These are phyloP conservation scores for Ophiostoma triangulosporum DNA, from an alignment of 2,329 filamentous ascomycete species.

Conservation along the genomic window DNA sequence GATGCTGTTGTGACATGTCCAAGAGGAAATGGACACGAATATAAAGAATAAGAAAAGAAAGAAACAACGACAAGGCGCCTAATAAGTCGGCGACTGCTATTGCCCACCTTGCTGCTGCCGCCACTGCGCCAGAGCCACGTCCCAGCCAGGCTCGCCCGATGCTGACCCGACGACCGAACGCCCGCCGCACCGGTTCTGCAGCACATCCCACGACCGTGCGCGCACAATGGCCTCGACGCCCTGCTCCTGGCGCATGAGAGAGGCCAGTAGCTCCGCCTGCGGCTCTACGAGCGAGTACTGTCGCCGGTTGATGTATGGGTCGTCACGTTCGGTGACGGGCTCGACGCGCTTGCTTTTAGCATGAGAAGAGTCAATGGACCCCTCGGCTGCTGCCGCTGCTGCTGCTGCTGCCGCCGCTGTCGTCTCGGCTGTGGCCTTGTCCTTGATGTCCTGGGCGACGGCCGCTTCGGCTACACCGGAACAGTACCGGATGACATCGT, in stretches of 20 bases:
- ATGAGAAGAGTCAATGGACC: not conserved
- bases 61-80: not conserved
- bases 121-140: constrained; percentile 53
- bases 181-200: constrained; percentile 56
- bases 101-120: constrained; percentile 3
- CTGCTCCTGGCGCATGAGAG: constrained; percentile 59
- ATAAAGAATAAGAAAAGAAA: not conserved
- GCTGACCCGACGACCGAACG: constrained; percentile 22
- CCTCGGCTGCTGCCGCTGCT: not conserved
- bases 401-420: not conserved
- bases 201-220: constrained; percentile 64
- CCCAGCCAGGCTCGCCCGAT: constrained; percentile 43
- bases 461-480: constrained; percentile 52
- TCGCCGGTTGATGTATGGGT: constrained; percentile 74
- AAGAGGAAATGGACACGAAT: no score
- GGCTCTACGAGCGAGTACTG: constrained; percentile 70
- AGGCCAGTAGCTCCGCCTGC: constrained; percentile 66
- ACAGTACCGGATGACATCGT: constrained; percentile 80
- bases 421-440: not conserved
- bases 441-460: constrained; percentile 48
- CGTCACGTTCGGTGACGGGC: constrained; percentile 67
- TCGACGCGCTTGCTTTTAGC: constrained; percentile 23
- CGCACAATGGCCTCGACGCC: constrained; percentile 69
- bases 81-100: not conserved
- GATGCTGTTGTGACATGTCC: not conserved